Percentiles rank a stretch among this genome's conserved stretches.
These are phyloP conservation scores for Phoenix roebelenii DNA, from an alignment of 176 grass and related monocot species.

Conservation along the genomic window DNA sequence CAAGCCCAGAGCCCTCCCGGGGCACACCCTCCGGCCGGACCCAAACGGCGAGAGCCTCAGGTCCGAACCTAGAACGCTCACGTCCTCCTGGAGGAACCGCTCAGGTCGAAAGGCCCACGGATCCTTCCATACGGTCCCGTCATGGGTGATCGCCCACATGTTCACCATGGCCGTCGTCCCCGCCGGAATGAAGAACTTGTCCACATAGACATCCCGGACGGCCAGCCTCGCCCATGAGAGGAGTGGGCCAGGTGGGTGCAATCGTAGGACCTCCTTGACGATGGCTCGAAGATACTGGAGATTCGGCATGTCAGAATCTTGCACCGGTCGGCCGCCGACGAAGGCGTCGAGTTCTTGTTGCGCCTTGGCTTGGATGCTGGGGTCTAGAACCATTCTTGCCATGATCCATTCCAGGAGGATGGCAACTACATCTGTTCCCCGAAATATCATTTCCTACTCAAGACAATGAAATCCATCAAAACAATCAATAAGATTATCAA, in stretches of 20 bases:
- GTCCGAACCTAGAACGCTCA: slow-evolving; percentile 11
- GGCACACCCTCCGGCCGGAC: slow-evolving; percentile 25
- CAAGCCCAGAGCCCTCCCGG: slow-evolving; percentile 25
- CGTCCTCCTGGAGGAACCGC: slow-evolving; percentile 10
- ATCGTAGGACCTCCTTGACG: slow-evolving; percentile 26
- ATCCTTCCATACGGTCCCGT: slow-evolving; percentile 25
- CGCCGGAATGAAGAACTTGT: slow-evolving; percentile 13
- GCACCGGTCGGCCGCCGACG: neutral
- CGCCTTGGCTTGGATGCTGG: slow-evolving; percentile 20
- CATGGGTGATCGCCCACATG: slow-evolving; percentile 43
- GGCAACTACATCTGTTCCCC: slow-evolving; percentile 29
- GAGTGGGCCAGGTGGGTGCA: slow-evolving; percentile 35
- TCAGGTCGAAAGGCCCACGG: slow-evolving; percentile 29
- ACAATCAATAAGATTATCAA: no score
- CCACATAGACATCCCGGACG: neutral
- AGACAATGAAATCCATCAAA: no score
- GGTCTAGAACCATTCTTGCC: slow-evolving; percentile 29
- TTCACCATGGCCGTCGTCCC: slow-evolving; percentile 44
- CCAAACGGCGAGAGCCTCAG: slow-evolving; percentile 25
- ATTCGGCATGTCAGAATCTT: neutral
- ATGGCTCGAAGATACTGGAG: slow-evolving; percentile 17
- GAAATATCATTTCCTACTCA: slow-evolving; percentile 34
- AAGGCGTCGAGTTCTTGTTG: slow-evolving; percentile 15
- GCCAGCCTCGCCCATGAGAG: slow-evolving; percentile 36
- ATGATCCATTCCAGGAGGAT: slow-evolving; percentile 39